Conservation (phyloP, 768 basidiomycete species). For the Pluteus cervinus region DNA sequence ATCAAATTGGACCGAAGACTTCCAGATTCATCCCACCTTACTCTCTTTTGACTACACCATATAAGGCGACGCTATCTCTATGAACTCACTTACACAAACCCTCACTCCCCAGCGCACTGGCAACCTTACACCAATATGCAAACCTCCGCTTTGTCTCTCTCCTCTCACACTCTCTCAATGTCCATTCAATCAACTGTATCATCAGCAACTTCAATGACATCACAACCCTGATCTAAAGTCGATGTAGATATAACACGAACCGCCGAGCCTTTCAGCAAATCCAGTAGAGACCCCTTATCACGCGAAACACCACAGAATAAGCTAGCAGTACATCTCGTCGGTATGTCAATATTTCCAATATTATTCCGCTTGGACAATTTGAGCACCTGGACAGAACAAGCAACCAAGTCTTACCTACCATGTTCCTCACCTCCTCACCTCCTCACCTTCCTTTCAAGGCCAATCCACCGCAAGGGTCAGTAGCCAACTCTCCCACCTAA, state of each 20-base stretch:
- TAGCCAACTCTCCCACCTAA: constrained; percentile 6
- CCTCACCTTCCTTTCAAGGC: too few relatives aligned
- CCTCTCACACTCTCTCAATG: constrained; percentile 26
- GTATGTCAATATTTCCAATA: constrained; percentile 42
- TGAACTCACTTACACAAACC: constrained; percentile 38
- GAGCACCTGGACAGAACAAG: too few relatives aligned
- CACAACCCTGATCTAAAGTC: constrained; percentile 31
- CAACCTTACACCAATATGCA: constrained; percentile 62
- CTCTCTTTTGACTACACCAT: constrained; percentile 18
- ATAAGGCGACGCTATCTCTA: constrained; percentile 23
- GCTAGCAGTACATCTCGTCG: constrained; percentile 62
- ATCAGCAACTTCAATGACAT: constrained; percentile 48
- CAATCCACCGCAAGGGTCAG: constrained; percentile 22
- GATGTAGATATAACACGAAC: too few relatives aligned
- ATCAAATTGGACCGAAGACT: constrained; percentile 29
- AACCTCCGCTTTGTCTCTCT: constrained; percentile 29
- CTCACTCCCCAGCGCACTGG: constrained; percentile 75
- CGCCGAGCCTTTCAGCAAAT: constrained; percentile 20
- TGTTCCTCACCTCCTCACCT: constrained; percentile 34
- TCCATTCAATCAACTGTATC: constrained; percentile 53
- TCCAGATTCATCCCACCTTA: constrained; percentile 9
- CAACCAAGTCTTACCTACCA: constrained; percentile 62
- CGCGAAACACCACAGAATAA: constrained; percentile 48
- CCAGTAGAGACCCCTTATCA: constrained; percentile 24
- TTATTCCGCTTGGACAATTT: too few relatives aligned